Conservation (phyloP, 768 basidiomycete species). For the Lentinula detonsa region DNA sequence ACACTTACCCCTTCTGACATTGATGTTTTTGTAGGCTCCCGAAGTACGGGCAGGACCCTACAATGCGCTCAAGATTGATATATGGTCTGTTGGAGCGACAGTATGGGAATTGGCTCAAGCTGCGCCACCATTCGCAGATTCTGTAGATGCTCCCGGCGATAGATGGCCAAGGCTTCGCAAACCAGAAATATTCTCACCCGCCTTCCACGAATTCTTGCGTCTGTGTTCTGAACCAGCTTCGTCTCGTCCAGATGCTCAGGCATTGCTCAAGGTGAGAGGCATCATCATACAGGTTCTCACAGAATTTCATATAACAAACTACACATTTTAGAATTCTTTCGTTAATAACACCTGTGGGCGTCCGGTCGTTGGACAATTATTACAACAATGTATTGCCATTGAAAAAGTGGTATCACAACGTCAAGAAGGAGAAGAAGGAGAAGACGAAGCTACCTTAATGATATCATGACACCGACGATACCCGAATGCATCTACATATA, state of each 20-base stretch:
- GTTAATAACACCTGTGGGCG: slow-evolving; percentile 66
- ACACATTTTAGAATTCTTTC: slow-evolving; percentile 45
- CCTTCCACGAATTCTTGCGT: slow-evolving; percentile 68
- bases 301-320: not conserved
- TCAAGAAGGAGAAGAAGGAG: not conserved
- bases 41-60: slow-evolving; percentile 70
- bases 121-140: slow-evolving; percentile 63
- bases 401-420: slow-evolving; percentile 25
- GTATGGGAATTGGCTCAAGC: slow-evolving; percentile 79
- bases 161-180: slow-evolving; percentile 61
- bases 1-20: not conserved
- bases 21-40: slow-evolving; percentile 41
- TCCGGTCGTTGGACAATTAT: slow-evolving; percentile 57
- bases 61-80: slow-evolving; percentile 67
- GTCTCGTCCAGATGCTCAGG: slow-evolving; percentile 48
- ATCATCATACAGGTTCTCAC: not conserved
- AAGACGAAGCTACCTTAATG: not conserved
- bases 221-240: slow-evolving; percentile 58
- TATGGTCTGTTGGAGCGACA: slow-evolving; percentile 81
- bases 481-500: slow-evolving; percentile 2
- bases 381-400: slow-evolving; percentile 61
- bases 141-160: slow-evolving; percentile 44
- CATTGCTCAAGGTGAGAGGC: slow-evolving; percentile 50
- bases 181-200: slow-evolving; percentile 56
- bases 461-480: not conserved